These are phyloP conservation scores for Theileria parva DNA, from an alignment of 169 alveolate species.

Conservation along the genomic window DNA sequence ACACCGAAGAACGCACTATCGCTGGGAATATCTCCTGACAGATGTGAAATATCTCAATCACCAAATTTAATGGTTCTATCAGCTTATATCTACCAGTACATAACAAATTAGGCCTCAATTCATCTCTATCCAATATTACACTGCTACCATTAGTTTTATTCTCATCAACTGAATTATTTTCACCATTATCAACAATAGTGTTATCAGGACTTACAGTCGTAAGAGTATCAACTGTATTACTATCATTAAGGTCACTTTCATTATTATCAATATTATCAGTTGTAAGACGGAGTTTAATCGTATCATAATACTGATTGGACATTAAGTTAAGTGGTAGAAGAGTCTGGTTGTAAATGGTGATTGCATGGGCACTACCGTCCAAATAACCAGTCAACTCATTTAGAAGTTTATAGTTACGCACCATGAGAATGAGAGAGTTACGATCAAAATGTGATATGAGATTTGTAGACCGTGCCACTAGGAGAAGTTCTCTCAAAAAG, in stretches of 20 bases:
- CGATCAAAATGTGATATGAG: constrained; percentile 58
- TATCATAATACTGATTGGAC: constrained; percentile 35
- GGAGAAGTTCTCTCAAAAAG: constrained; percentile 57
- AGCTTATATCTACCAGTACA: constrained; percentile 45
- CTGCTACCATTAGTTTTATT: neutral
- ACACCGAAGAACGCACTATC: constrained; percentile 63
- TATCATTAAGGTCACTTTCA: neutral
- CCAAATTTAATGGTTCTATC: constrained; percentile 57
- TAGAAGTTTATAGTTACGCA: constrained; percentile 58
- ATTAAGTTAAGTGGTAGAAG: constrained; percentile 32
- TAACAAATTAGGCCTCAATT: constrained; percentile 54
- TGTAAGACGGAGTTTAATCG: constrained; percentile 24
- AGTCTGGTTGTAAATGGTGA: constrained; percentile 23
- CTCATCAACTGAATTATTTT: neutral
- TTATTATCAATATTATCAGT: too few species aligned
- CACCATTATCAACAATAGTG: neutral
- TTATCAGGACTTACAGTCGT: neutral
- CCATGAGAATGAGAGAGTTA: constrained; percentile 53
- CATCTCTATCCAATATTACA: constrained; percentile 4
- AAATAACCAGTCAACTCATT: constrained; percentile 61
- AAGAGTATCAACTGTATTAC: neutral
- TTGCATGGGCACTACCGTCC: constrained; percentile 55
- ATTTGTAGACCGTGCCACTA: constrained; percentile 46
- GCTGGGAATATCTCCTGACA: constrained; percentile 68
- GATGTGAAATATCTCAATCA: constrained; percentile 57